Base-by-base conservation (phyloP, 1,284 basidiomycete species). In the Sanghuangporus sanghuang region DNA sequence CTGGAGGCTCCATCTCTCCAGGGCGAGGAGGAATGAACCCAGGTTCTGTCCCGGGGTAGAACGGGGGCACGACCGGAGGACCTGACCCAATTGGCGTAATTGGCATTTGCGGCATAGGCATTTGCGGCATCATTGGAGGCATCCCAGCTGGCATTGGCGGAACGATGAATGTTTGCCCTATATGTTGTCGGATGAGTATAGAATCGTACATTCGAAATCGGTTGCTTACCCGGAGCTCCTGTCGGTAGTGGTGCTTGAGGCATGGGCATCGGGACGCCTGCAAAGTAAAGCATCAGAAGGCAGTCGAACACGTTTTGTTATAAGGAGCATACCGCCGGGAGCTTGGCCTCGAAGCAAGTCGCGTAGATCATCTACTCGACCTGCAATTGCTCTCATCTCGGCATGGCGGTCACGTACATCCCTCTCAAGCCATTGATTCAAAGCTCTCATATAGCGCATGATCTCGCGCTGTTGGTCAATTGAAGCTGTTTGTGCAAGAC, bases 381-480 rank as follows among this genome's bases (percentile, higher is more conserved):
- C 83, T 53, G 82, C 77, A 11, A 92, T 83, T 7, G 82, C 82
- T n/a, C 78, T 79, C 48, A 92, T 75, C 70, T 91, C 90, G 4
- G 81, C 77, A 67, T 90, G 89, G 32, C 90, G 83, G 73, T 91
- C 87, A 57, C 81, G 78, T 0, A 90, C 89, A 70, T 92, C 90
- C 35, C 84, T 80, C 63, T 81, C 85, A 14, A 92, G 75, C 90
- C 90, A 92, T 55, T 83, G 80, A 67, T 92, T 92, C 40, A 92
- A 75, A 3, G 78, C 79, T 57, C 80, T 69, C 82, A 92, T 85
- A 69, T 92, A 92, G 49, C 85, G 76, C 82, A 91, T 89, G 50
- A 92, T 77, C 70, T 90, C 89, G 27, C 86, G 80, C 67, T 90
- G 88, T 68, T 92, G 90, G 57, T 89, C 85, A 8, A 89, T 81